Conservation (phyloP, 2,329 filamentous ascomycete species). For the Trichoderma simmonsii region DNA sequence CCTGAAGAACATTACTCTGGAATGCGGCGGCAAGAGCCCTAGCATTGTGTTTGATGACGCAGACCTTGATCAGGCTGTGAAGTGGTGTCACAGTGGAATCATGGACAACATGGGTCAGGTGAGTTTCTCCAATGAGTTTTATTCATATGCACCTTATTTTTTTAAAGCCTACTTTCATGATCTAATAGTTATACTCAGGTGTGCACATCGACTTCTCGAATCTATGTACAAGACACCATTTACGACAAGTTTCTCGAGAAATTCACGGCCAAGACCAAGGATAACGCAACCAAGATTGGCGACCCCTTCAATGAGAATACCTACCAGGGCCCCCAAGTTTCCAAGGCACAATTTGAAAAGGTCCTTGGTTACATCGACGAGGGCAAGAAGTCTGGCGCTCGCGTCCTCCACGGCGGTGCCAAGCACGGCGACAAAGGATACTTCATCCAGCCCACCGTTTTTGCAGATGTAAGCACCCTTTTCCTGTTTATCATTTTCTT, state of each 20-base stretch:
- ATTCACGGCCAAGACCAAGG: constrained; percentile 47
- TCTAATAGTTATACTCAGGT: neutral
- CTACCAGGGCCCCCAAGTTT: constrained; percentile 46
- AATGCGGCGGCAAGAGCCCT: constrained; percentile 62
- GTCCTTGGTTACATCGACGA: constrained; percentile 42
- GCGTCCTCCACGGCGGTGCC: constrained; percentile 64
- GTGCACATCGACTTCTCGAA: constrained; percentile 28
- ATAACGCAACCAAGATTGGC: constrained; percentile 23
- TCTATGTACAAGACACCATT: constrained; percentile 37
- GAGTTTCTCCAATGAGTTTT: constrained; percentile 37
- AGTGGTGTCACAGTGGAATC: constrained; percentile 31
- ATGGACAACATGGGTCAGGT: constrained; percentile 58
- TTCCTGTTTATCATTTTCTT: too few species aligned
- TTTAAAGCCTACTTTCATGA: neutral
- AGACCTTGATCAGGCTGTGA: constrained; percentile 11
- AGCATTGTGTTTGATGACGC: constrained; percentile 15
- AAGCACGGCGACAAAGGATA: constrained; percentile 48
- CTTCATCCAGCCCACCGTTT: constrained; percentile 69
- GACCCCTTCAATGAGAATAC: constrained; percentile 21
- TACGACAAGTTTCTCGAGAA: constrained; percentile 28
- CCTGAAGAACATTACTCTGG: constrained; percentile 73
- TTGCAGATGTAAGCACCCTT: constrained; percentile 47
- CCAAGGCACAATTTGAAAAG: constrained; percentile 58
- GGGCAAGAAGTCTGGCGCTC: constrained; percentile 71
- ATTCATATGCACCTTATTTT: neutral